Percentiles rank a stretch among this genome's conserved stretches.
Evolutionary conservation across 352 stramenopile species (phyloP).

Genomic region (Phytophthora syringae): DNA sequence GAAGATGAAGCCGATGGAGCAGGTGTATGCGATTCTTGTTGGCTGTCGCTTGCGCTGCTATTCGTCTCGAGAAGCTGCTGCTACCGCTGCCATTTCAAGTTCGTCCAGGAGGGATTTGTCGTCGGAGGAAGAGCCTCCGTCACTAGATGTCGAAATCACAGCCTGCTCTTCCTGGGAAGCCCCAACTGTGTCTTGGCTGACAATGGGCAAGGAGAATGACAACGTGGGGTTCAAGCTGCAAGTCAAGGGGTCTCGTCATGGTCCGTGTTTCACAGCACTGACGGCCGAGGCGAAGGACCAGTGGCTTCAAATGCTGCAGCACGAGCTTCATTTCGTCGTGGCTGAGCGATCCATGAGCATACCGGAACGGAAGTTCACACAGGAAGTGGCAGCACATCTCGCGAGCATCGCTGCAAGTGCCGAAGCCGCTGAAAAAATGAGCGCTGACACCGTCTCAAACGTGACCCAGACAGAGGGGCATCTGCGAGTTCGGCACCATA

Average conservation of each 20-base stretch:
- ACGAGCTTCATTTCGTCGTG: slow-evolving; percentile 66
- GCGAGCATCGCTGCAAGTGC: slow-evolving; percentile 13
- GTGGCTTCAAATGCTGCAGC: slow-evolving; percentile 64
- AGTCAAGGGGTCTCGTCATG: slow-evolving; percentile 19
- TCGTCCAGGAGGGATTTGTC: slow-evolving; percentile 5
- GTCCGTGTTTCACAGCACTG: slow-evolving; percentile 47
- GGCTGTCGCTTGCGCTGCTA: slow-evolving; percentile 42
- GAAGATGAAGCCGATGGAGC: slow-evolving; percentile 26
- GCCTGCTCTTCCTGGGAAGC: slow-evolving; percentile 55
- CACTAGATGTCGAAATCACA: slow-evolving; percentile 47
- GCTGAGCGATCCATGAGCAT: slow-evolving; percentile 68
- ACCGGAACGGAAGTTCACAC: slow-evolving; percentile 57
- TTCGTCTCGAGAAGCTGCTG: slow-evolving; percentile 21
- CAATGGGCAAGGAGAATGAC: slow-evolving; percentile 33
- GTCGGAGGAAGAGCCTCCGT: slow-evolving; percentile 15
- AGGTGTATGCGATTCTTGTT: slow-evolving; percentile 50
- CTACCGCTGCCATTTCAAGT: background rate
- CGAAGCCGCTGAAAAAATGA: background rate
- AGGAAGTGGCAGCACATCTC: slow-evolving; percentile 54
- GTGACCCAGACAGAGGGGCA: slow-evolving; percentile 37
- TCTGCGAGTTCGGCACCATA: slow-evolving; percentile 52
- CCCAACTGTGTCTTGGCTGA: slow-evolving; percentile 23
- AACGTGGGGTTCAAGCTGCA: slow-evolving; percentile 52
- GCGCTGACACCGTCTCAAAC: background rate
- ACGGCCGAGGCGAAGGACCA: slow-evolving; percentile 42